Base-by-base conservation (phyloP, 106 monocot genomes). In the Apostasia ramifera region DNA sequence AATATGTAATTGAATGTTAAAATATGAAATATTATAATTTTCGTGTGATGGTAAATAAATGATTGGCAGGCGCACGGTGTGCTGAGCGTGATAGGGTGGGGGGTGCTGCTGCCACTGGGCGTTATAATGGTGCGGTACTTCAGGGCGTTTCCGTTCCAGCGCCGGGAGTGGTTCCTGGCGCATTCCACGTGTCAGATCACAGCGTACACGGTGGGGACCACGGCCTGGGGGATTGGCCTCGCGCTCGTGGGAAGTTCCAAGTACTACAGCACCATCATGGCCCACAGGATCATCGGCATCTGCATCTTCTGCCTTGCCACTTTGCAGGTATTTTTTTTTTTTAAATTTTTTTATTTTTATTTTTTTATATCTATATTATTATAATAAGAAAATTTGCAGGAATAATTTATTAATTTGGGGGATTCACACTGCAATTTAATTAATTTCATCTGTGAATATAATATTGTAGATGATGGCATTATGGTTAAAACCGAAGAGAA, bases 31-130 rank as follows among this genome's bases (percentile, higher is more conserved):
- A 26, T 26, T 26, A 26, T 26, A 26, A 26, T 26, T 26, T 26
- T 26, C 26, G 10, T 12, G 47, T 65, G 64, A 6, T 45, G 13
- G 6, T 45, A 5, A 46, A 46, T 8, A 4, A 1, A 8, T 4
- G 39, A 41, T 26, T 26, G 0, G 12, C 55, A 79, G 79, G 55
- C 48, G 2, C 79, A 79, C 69, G 79, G 79, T 6, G 10, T 68
- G 11, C 55, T 79, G 26, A 73, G 79, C 46, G 68, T 73, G 0
- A 37, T 66, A 40, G 79, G 73, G 0, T 79, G 79, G 79, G 79
- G 79, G 0, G 45, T 79, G 12, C 38, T 79, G 9, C 8, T 68
- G 55, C 68, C 79, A 1, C 37, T 55, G 2, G 79, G 79, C 15
- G 40, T 55, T 14, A 67, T 78, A 59, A 12, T 53, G 13, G 44